Percentiles rank a stretch among this genome's conserved stretches.
Evolutionary conservation across 1,139 yeast species (phyloP).

Genomic region (Debaryomycetaceae sp.): DNA sequence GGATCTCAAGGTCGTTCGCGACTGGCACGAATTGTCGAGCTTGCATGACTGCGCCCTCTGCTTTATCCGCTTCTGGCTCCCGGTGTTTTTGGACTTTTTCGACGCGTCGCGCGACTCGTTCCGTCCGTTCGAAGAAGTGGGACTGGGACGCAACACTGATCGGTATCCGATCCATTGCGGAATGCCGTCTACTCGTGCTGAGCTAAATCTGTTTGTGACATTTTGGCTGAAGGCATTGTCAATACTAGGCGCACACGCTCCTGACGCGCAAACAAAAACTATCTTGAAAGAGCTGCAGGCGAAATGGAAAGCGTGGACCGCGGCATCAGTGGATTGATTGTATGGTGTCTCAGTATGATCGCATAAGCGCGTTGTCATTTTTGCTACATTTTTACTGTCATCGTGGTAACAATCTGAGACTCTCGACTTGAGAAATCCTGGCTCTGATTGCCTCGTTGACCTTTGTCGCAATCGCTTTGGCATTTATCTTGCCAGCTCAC

Average conservation of each 20-base stretch:
- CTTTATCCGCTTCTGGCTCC: slow-evolving; percentile 40
- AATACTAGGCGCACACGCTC: slow-evolving; percentile 1
- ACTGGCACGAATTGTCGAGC: slow-evolving; percentile 21
- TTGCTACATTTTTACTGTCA: too few species aligned
- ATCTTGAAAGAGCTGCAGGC: background rate
- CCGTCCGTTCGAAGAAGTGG: slow-evolving; percentile 18
- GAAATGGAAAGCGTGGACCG: background rate
- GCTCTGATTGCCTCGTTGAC: too few species aligned
- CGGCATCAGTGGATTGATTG: too few species aligned
- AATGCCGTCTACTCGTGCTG: slow-evolving; percentile 17
- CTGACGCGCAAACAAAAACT: background rate
- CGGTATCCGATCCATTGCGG: slow-evolving; percentile 12
- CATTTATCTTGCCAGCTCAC: too few species aligned
- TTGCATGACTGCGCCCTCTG: slow-evolving; percentile 33
- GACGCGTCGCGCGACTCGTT: slow-evolving; percentile 7
- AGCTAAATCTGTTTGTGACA: slow-evolving; percentile 27
- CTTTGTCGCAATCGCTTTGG: too few species aligned
- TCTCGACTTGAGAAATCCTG: too few species aligned
- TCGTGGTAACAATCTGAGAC: too few species aligned
- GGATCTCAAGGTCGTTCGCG: slow-evolving; percentile 38
- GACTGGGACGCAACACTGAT: slow-evolving; percentile 10
- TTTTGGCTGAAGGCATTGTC: slow-evolving; percentile 42
- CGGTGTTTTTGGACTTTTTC: slow-evolving; percentile 47
- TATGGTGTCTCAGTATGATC: too few species aligned
- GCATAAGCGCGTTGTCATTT: too few species aligned